A percentile compares a stretch with the other conserved stretches of the same genome.
phyloP scores from a whole-genome alignment of 306 rosid genomes.

The Hippophae gyantsensis region DNA sequence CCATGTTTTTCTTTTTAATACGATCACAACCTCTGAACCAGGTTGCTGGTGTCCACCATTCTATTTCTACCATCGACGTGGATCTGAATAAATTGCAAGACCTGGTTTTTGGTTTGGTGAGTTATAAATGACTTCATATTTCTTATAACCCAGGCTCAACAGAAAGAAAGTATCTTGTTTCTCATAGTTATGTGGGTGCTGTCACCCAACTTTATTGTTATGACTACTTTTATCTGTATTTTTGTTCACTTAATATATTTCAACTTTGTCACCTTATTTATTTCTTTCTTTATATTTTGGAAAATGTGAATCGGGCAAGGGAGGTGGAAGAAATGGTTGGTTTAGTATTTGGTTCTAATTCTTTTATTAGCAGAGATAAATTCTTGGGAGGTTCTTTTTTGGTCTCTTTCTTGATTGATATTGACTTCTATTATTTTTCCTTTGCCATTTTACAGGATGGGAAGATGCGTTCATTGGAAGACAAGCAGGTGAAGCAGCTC shows the following conservation, averaged over 20 bases:
- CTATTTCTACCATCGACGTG: slow-evolving; percentile 41
- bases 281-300: too few relatives aligned
- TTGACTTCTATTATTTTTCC: slow-evolving; percentile 13
- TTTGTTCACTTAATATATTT: too few relatives aligned
- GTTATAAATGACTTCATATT: slow-evolving; percentile 14
- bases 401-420: not conserved
- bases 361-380: too few relatives aligned
- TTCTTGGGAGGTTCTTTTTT: not conserved
- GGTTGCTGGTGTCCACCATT: slow-evolving; percentile 64
- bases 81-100: slow-evolving; percentile 49
- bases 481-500: slow-evolving; percentile 54
- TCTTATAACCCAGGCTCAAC: not conserved
- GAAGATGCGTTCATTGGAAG: slow-evolving; percentile 45
- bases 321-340: too few relatives aligned
- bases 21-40: slow-evolving; percentile 31
- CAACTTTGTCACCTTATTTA: too few relatives aligned
- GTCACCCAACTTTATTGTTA: too few relatives aligned
- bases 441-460: slow-evolving; percentile 41
- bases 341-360: too few relatives aligned
- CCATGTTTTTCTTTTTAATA: slow-evolving; percentile 10
- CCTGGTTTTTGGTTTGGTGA: slow-evolving; percentile 66
- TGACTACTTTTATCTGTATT: too few relatives aligned
- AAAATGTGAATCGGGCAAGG: too few relatives aligned
- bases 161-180: not conserved
- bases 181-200: not conserved